Conservation (phyloP, 192 early-diverging fungal genomes). For the Gamsiella multidivaricata region DNA sequence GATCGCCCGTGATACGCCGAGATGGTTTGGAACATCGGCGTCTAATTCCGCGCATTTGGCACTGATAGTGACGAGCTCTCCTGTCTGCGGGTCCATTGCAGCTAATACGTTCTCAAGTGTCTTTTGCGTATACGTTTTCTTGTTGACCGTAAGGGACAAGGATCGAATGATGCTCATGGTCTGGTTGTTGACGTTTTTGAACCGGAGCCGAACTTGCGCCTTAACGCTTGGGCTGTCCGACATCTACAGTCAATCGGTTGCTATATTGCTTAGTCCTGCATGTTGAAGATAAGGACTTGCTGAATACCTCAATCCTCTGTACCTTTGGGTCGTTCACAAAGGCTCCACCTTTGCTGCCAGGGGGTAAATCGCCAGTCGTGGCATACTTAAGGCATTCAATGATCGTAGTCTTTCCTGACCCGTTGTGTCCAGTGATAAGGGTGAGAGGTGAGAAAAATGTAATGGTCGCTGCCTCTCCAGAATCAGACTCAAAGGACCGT, state of each 20-base stretch:
- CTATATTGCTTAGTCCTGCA: neutral
- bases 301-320: neutral
- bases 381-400: conserved; percentile 98
- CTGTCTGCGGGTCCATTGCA: conserved; percentile 63
- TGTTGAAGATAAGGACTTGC: neutral
- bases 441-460: conserved; percentile 93
- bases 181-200: conserved; percentile 79
- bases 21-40: conserved; percentile 79
- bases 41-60: conserved; percentile 89
- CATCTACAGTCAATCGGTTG: conserved; percentile 56
- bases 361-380: conserved; percentile 91
- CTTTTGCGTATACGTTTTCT: conserved; percentile 65
- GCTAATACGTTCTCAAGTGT: conserved; percentile 85
- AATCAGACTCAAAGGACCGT: conserved; percentile 89
- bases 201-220: conserved; percentile 91
- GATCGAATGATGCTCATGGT: conserved; percentile 83
- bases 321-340: conserved; percentile 97
- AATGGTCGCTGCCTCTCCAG: conserved; percentile 69
- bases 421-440: conserved; percentile 95
- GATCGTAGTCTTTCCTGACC: conserved; percentile 98
- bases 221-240: conserved; percentile 82
- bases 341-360: conserved; percentile 85
- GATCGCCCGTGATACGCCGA: conserved; percentile 92
- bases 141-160: conserved; percentile 78
- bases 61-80: conserved; percentile 77